Conservation (phyloP, 768 basidiomycete species). For the Russula vinacea region DNA sequence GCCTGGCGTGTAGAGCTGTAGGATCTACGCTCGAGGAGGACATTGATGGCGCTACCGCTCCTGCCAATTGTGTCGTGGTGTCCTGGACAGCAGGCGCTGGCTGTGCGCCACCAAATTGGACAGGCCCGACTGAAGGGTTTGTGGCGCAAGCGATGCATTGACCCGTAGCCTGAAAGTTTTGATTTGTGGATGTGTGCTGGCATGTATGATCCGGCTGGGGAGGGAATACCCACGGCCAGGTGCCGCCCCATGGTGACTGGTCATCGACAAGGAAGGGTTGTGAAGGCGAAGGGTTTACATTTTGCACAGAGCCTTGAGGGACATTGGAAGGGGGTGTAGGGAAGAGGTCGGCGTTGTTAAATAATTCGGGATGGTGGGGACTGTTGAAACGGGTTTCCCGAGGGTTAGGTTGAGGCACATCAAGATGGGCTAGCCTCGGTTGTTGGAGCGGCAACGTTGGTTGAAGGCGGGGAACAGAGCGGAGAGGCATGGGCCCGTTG, state of each 20-base stretch:
- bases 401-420: neutral
- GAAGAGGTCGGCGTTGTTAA: neutral
- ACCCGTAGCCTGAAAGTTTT: neutral
- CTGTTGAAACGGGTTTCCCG: neutral
- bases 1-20: too few relatives aligned
- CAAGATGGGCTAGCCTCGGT: neutral
- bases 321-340: neutral
- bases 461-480: neutral
- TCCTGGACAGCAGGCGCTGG: neutral
- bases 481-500: neutral
- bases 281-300: neutral
- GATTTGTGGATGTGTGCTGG: neutral
- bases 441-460: neutral
- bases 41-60: too few relatives aligned
- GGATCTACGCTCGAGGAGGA: neutral
- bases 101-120: neutral
- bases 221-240: neutral
- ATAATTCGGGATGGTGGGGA: neutral
- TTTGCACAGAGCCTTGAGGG: neutral
- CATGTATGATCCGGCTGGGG: neutral
- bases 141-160: too few relatives aligned
- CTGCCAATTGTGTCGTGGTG: neutral
- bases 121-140: neutral
- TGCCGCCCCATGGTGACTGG: neutral
- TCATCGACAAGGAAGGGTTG: neutral